Base-by-base conservation (phyloP, 1,139 yeast species). In the Suhomyces ambrosiae region DNA sequence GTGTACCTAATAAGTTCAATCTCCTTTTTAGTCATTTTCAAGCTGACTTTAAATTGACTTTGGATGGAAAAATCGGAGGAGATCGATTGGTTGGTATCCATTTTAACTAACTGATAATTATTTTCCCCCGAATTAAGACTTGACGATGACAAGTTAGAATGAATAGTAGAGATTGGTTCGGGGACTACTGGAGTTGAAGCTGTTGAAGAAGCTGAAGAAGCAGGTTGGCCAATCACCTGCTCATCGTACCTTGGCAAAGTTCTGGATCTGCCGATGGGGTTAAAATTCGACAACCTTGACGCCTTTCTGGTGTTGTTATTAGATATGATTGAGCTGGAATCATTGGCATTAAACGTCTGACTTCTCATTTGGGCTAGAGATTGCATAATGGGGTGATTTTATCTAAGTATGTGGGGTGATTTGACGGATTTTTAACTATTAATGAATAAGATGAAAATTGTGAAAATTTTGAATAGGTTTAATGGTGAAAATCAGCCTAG, bases 31-130 rank as follows among this genome's bases (percentile, higher is more conserved):
- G 47, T 54, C 29, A 70, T 53, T 13, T 52, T 53, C 37, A 70
- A 55, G 23, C 53, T 52, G 9, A 69, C 62, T 31, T 52, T 42
- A 58, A 50, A 60, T 41, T 46, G 57, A 45, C 38, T 53, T 46
- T 47, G 60, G 54, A 53, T 37, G 37, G 53, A 61, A 42, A 54
- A 49, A 50, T 44, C 56, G 36, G 62, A 57, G 33, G 55, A 60
- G 8, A 60, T 48, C 74, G 88, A 82, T 3, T 69, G 54, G 36
- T 64, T 64, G 18, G 74, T 62, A 11, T 79, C 79, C 53, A 75
- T 65, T 22, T 53, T 59, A 0, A 71, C 72, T 3, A 79, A 47
- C 43, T 74, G 57, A 38, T 64, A 65, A 30, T 57, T 54, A 8
- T 30, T 38, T 27, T 41, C 42, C 11, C 42, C 40, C 10, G 49